Conservation (phyloP, 1,139 yeast species). For the Hyphopichia buzzinii region DNA sequence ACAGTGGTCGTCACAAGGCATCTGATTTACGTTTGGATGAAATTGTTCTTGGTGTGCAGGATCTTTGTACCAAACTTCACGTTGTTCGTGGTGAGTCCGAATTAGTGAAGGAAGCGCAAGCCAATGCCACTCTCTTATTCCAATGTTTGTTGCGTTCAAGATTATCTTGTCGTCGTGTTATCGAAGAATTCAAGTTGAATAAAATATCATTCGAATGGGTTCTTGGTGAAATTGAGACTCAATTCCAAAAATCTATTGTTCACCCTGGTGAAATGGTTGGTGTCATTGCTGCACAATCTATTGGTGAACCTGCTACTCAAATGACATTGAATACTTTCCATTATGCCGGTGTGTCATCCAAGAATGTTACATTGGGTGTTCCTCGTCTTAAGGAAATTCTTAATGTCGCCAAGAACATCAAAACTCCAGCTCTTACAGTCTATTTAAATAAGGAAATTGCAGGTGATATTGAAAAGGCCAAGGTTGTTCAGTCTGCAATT, state of each 20-base stretch:
- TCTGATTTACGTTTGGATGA: conserved; percentile 86
- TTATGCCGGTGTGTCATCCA: conserved; percentile 99
- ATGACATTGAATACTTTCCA: conserved; percentile 99
- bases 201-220: conserved; percentile 94
- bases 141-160: conserved; percentile 91
- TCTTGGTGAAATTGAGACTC: conserved; percentile 87
- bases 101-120: conserved; percentile 81
- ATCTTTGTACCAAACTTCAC: conserved; percentile 61
- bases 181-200: conserved; percentile 86
- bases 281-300: conserved; percentile 95
- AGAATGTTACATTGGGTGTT: conserved; percentile 98
- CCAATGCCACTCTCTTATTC: conserved; percentile 86
- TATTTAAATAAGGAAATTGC: conserved; percentile 80
- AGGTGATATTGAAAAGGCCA: conserved; percentile 87
- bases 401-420: conserved; percentile 96
- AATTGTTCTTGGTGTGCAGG: conserved; percentile 70
- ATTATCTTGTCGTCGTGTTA: conserved; percentile 83
- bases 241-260: conserved; percentile 88
- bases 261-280: conserved; percentile 99
- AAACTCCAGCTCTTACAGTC: conserved; percentile 97
- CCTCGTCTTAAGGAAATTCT: conserved; percentile 99
- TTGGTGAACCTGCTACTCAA: conserved; percentile 99
- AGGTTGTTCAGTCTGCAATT: conserved; percentile 92
- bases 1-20: conserved; percentile 85
- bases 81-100: conserved; percentile 83